These are phyloP conservation scores for Ophidiomyces ophidiicola DNA, from an alignment of 2,329 filamentous ascomycete species.

Conservation along the genomic window DNA sequence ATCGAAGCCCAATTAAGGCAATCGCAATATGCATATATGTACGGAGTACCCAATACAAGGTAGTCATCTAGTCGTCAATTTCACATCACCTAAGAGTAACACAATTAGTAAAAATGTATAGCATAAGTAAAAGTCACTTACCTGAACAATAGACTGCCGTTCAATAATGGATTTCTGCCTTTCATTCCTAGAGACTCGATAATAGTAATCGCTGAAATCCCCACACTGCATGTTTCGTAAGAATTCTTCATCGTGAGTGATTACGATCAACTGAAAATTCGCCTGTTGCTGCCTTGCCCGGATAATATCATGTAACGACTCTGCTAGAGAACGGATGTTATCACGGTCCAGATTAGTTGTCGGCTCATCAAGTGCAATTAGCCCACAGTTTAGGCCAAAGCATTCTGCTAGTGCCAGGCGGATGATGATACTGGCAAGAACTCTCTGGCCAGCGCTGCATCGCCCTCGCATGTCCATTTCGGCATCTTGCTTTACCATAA, in stretches of 20 bases:
- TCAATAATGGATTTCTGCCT: conserved; percentile 81
- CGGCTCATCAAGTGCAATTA: conserved; percentile 93
- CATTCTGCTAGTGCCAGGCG: conserved; percentile 90
- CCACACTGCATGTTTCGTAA: conserved; percentile 82
- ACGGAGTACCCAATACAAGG: too few species aligned
- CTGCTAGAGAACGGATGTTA: conserved; percentile 82
- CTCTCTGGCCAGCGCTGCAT: conserved; percentile 92
- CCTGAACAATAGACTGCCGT: conserved; percentile 44
- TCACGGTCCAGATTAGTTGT: conserved; percentile 93
- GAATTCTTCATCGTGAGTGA: conserved; percentile 97
- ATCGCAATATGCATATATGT: background rate
- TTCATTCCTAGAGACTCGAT: conserved; percentile 68
- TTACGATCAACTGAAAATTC: conserved; percentile 97
- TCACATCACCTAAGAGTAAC: conserved; percentile 9
- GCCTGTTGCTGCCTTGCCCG: conserved; percentile 66
- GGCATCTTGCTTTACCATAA: conserved; percentile 92
- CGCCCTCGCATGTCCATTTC: conserved; percentile 99
- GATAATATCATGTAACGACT: conserved; percentile 79
- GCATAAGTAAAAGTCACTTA: conserved; percentile 19
- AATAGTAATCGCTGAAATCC: conserved; percentile 89
- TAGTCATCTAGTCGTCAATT: background rate
- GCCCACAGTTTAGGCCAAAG: conserved; percentile 87
- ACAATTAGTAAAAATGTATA: background rate
- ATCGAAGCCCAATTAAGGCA: too few species aligned
- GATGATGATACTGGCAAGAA: conserved; percentile 93